Base-by-base conservation (phyloP, 1,139 yeast species). In the Scheffersomyces segobiensis region DNA sequence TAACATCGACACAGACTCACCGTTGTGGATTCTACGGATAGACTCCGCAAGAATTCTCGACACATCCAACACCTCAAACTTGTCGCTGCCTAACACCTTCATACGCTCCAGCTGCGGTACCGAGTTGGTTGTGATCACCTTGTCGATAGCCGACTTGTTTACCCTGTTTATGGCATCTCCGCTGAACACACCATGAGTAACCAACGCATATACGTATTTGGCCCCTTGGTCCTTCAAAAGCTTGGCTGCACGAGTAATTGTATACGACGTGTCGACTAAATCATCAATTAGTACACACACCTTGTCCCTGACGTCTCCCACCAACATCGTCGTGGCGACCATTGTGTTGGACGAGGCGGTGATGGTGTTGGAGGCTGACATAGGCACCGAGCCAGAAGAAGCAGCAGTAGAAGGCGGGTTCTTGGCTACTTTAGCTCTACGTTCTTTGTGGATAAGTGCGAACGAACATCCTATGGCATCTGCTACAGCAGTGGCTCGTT, bases 391-490 rank as follows among this genome's bases (percentile, higher is more conserved):
- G 47, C 49, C 6, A 50, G 52, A 50, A 19, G 63, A 49, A 14
- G 68, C 60, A n/a, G 68, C 61, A 5, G 72, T 64, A 19, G 70
- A 63, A 6, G 77, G 75, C n/a, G 79, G 78, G 52, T 65, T 65
- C 57, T 70, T 73, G 7, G 78, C 71, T 7, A 71, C 67, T 60
- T 79, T 80, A 53, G 87, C 85, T 62, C 97, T 82, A 70, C 97
- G 83, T 71, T 96, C 99, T 74, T 96, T 96, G 76, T 96, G 98
- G 65, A 96, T 93, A 71, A 96, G 81, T 0, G 99, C 99, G 79
- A 96, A 93, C 46, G 93, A 84, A 78, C 96, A 85, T 21, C 93
- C 95, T 60, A 96, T 78, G 0, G 91, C 85, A 74, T 95, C 99
- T 2, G 99, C 99, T 62, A 95, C 84, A 0, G 95, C 88, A 1